Percentiles rank a stretch among this genome's conserved stretches.
Conservation (phyloP, 2,329 filamentous ascomycete genomes). For the Neonectria faginata region DNA sequence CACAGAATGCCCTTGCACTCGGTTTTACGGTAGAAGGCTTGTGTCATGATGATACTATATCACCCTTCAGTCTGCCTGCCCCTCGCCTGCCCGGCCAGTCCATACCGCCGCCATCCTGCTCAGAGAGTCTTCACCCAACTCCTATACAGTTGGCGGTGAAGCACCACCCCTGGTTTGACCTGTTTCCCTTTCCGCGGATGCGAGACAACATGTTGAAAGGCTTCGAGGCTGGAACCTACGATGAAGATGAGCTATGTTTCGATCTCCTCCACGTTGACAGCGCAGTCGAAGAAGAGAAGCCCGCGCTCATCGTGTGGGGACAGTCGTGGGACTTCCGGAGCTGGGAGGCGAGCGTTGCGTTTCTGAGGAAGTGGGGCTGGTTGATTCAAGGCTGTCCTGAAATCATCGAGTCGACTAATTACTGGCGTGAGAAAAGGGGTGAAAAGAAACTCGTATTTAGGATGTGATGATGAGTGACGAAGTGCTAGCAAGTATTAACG, state of each 20-base stretch:
- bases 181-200: slow-evolving; percentile 28
- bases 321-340: slow-evolving; percentile 56
- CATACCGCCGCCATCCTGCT: not conserved
- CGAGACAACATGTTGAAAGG: slow-evolving; percentile 31
- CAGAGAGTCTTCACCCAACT: slow-evolving; percentile 21
- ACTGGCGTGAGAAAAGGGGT: slow-evolving; percentile 44
- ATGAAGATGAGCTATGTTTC: slow-evolving; percentile 31
- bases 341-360: slow-evolving; percentile 60
- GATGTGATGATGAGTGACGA: not conserved
- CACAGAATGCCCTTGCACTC: slow-evolving; percentile 6
- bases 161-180: slow-evolving; percentile 34
- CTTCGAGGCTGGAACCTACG: not conserved
- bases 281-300: slow-evolving; percentile 7
- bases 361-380: slow-evolving; percentile 58
- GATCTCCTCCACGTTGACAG: slow-evolving; percentile 17
- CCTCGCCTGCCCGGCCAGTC: not conserved
- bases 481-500: not conserved
- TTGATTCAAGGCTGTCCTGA: slow-evolving; percentile 51
- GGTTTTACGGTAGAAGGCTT: slow-evolving; percentile 1
- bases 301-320: slow-evolving; percentile 58
- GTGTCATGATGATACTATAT: slow-evolving; percentile 2
- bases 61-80: slow-evolving; percentile 12
- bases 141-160: slow-evolving; percentile 14
- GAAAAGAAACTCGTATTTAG: slow-evolving; percentile 11
- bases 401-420: slow-evolving; percentile 51